Evolutionary conservation across 2,329 filamentous ascomycete species (phyloP), one percentile per base, ranked within the genome.

Genomic region (Pleoardoris graminearum): DNA sequence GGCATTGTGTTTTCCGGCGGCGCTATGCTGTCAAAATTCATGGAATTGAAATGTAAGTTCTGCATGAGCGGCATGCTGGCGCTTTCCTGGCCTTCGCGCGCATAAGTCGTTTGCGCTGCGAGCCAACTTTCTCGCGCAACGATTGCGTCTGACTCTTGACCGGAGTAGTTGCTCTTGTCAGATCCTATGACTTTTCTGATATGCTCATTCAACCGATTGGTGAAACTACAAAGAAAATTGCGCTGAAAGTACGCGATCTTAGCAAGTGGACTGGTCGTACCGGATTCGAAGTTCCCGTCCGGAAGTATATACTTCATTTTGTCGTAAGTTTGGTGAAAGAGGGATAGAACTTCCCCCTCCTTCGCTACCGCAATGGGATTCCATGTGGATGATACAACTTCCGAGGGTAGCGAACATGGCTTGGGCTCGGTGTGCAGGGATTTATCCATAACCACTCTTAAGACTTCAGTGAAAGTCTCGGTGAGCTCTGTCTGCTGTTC

Each of bases 261-360:
- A 45, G 61, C 59, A 1, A 66, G 48, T 11, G 57, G 54, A 27
- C 59, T 51, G 12, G 19, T 38, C 14, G 57, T 53, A 27, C 59
- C 52, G 12, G 19, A 30, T 4, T n/a, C 1, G 35, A 17, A 25
- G 33, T 47, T 17, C 6, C 39, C 41, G 29, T 36, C 10, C 7
- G 61, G 54, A 30, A 61, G 41, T 0, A 57, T 59, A 37, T 61
- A 62, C 2, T 50, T 38, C 33, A 67, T n/a, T 32, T 59, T 64
- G 11, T 60, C 35, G n/a, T 60, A 39, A 42, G 61, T 59, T 17
- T 25, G 27, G 7, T 59, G 49, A 44, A 64, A 65, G 0, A 62
- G 39, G 7, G 47, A n/a, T 22, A 50, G 38, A 7, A 65, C 38
- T 10, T 51, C 49, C 7, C 54, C 54, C 37, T 62, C 59, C 38